Base-by-base conservation (phyloP, 495 filamentous ascomycete genomes). In the Neurospora tetraspora region DNA sequence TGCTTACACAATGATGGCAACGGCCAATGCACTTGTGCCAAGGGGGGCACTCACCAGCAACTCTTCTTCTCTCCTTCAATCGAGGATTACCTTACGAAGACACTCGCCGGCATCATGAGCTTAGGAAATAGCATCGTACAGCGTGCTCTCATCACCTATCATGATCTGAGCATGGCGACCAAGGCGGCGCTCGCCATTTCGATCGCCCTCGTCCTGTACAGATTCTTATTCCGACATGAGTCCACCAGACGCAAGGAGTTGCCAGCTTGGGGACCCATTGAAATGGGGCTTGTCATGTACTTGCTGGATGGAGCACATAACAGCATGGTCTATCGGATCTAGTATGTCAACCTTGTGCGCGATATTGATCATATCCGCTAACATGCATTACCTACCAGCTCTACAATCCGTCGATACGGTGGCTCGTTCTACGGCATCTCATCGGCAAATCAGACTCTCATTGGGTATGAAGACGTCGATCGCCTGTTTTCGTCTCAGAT, bases 401-500 rank as follows among this genome's bases (percentile, higher is more conserved):
- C 65, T 11, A 11, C 38, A 1, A 14, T 73, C 11, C 68, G 72
- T 0, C 68, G 72, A 61, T 70, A 70, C 6, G 12, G 40, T 31
- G 72, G 72, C 9, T 70, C 72, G 14, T 38, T 73, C 68, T 73
- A 59, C 7, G 72, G 72, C 31, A n/a, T 73, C 68, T 38, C 72
- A 11, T 59, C 72, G 1, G 38, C 16, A 6, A 69, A 73, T 12
- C 72, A 73, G 68, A 37, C 69, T 5, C 68, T 73, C 18, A 69
- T 73, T 31, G 45, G 69, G 10, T 47, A 47, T 27, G 23, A 69
- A 11, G 68, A 69, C 31, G 40, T 70, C 18, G 72, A 73, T 18
- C 68, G 68, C 12, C 53, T 65, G 11, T 59, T 73, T 10, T 70
- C 69, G 20, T 45, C 72, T 2, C 68, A 70, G 40, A 39, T 31